These are phyloP conservation scores for Dillenia suffruticosa DNA, from an alignment of 164 flowering plant genomes.

Conservation along the genomic window DNA sequence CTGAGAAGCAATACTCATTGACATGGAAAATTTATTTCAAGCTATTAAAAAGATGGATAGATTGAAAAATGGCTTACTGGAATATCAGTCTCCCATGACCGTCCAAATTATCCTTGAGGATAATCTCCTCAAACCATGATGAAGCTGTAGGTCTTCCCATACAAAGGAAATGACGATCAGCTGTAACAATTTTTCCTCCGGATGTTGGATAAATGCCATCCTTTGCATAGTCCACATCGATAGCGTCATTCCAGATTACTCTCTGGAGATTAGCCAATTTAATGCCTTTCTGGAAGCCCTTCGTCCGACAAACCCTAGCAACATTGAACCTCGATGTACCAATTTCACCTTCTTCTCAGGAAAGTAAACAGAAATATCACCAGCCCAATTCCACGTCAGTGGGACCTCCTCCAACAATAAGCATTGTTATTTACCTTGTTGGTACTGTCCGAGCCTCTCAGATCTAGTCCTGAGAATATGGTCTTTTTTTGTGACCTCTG, in stretches of 20 bases:
- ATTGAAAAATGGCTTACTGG: constrained; percentile 34
- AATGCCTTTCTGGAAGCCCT: constrained; percentile 65
- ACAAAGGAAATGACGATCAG: constrained; percentile 76
- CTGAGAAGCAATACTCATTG: background rate
- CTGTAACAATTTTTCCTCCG: constrained; percentile 45
- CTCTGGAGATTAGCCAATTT: constrained; percentile 64
- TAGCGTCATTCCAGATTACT: constrained; percentile 49
- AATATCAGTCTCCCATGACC: constrained; percentile 48
- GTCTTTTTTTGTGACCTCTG: constrained; percentile 66
- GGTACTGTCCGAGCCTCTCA: constrained; percentile 47
- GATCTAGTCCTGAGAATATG: constrained; percentile 36
- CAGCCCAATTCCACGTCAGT: constrained; percentile 95
- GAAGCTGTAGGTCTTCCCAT: constrained; percentile 53
- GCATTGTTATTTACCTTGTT: constrained; percentile 48
- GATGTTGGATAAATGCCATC: constrained; percentile 44
- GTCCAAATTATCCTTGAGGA: constrained; percentile 46
- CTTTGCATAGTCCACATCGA: constrained; percentile 27
- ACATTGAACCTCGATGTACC: constrained; percentile 63
- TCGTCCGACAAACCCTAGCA: constrained; percentile 66
- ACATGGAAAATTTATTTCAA: background rate
- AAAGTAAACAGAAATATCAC: constrained; percentile 72
- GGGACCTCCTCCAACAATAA: constrained; percentile 89
- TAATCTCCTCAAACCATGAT: constrained; percentile 55
- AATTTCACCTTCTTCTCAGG: constrained; percentile 67
- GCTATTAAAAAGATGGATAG: background rate